Conservation (phyloP, 1,284 basidiomycete species). For the Cerioporus squamosus region DNA sequence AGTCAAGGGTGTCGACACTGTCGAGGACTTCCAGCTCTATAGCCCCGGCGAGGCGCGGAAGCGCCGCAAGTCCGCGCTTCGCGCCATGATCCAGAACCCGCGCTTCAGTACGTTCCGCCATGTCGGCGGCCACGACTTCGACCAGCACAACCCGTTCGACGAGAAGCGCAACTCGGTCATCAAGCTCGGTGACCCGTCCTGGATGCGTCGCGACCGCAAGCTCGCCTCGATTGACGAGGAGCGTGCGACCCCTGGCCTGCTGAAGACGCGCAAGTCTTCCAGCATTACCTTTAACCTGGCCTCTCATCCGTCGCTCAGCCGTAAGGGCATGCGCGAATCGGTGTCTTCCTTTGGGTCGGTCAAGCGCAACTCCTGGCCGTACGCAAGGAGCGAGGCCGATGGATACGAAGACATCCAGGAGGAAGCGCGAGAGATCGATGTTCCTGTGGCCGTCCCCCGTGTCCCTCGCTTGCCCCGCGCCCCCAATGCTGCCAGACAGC, state of each 20-base stretch:
- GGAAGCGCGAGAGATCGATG: conserved; percentile 9
- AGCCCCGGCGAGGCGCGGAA: conserved; percentile 22
- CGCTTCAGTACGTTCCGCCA: conserved; percentile 57
- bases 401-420: conserved; percentile 5
- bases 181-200: conserved; percentile 23
- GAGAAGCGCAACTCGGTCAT: conserved; percentile 21
- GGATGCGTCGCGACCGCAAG: conserved; percentile 25
- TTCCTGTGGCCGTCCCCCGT: conserved; percentile 2
- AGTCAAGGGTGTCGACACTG: conserved; percentile 52
- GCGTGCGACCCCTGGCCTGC: conserved; percentile 9
- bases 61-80: conserved; percentile 34
- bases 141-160: conserved; percentile 25
- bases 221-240: conserved; percentile 7
- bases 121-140: conserved; percentile 37
- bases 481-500: conserved; percentile 33
- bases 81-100: conserved; percentile 56
- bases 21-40: conserved; percentile 38
- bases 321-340: conserved; percentile 14
- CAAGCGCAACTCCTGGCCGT: conserved; percentile 12
- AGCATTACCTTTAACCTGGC: conserved; percentile 16
- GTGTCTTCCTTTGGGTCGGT: conserved; percentile 17
- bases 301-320: conserved; percentile 7
- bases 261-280: conserved; percentile 12
- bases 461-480: neutral
- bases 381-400: neutral